These are phyloP conservation scores for Saccharomycopsis sp. DNA, from an alignment of 805 yeast species.

Conservation along the genomic window DNA sequence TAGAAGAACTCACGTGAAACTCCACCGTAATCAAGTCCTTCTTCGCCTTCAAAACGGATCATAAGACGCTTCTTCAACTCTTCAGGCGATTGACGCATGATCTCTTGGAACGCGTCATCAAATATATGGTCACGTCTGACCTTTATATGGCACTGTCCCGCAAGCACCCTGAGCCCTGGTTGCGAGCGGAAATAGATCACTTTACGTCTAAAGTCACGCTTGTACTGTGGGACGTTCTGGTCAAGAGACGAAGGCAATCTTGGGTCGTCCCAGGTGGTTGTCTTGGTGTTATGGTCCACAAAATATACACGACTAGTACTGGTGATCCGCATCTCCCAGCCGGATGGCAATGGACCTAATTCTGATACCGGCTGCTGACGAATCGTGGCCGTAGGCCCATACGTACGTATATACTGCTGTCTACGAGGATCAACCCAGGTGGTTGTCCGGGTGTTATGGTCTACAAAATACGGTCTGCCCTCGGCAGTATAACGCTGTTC, in stretches of 20 bases:
- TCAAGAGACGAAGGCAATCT: constrained; percentile 94
- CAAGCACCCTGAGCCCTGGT: constrained; percentile 92
- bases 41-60: constrained; percentile 99
- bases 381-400: constrained; percentile 78
- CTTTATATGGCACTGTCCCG: constrained; percentile 98
- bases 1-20: constrained; percentile 98
- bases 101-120: constrained; percentile 96
- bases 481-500: constrained; percentile 97
- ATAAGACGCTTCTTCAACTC: constrained; percentile 94
- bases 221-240: constrained; percentile 98
- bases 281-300: constrained; percentile 98
- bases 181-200: constrained; percentile 96
- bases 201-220: constrained; percentile 97
- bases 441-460: constrained; percentile 98
- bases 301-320: constrained; percentile 97
- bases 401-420: constrained; percentile 95
- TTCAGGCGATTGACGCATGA: constrained; percentile 98
- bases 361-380: constrained; percentile 98
- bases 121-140: constrained; percentile 94
- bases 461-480: constrained; percentile 97
- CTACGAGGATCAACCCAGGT: constrained; percentile 99
- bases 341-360: constrained; percentile 94
- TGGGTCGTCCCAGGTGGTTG: constrained; percentile 99
- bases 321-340: constrained; percentile 99
- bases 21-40: constrained; percentile 99